These are phyloP conservation scores for Plasmopara muralis DNA, from an alignment of 352 stramenopile species.

Conservation along the genomic window DNA sequence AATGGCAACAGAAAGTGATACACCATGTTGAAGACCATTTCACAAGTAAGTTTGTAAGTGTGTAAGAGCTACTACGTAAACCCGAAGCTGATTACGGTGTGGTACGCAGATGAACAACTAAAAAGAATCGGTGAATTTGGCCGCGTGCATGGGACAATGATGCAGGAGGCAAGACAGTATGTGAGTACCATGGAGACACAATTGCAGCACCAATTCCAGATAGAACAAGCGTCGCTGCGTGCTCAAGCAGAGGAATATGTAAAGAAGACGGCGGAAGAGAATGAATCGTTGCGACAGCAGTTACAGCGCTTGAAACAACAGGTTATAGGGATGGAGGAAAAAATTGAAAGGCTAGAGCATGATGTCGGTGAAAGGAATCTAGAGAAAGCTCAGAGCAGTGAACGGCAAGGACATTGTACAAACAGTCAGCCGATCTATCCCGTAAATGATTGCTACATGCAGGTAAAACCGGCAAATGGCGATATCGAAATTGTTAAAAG, in stretches of 20 bases:
- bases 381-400: constrained; percentile 8
- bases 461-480: constrained; percentile 8
- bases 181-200: constrained; percentile 53
- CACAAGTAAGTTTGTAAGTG: constrained; percentile 34
- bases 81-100: too few relatives aligned
- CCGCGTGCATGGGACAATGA: constrained; percentile 52
- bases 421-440: constrained; percentile 8
- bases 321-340: constrained; percentile 17
- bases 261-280: constrained; percentile 39
- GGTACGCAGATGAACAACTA: constrained; percentile 53
- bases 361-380: constrained; percentile 8
- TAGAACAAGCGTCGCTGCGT: constrained; percentile 36
- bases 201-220: constrained; percentile 41
- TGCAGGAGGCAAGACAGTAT: constrained; percentile 62
- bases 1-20: constrained; percentile 53
- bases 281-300: constrained; percentile 25
- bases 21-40: constrained; percentile 63
- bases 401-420: constrained; percentile 3
- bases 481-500: constrained; percentile 7
- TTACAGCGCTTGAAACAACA: constrained; percentile 25
- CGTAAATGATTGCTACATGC: constrained; percentile 9
- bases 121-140: constrained; percentile 77
- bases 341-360: constrained; percentile 14
- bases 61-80: too few relatives aligned
- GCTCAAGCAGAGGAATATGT: constrained; percentile 50